These are phyloP conservation scores for Fusarium mundagurra DNA, from an alignment of 2,329 filamentous ascomycete species.

Conservation along the genomic window DNA sequence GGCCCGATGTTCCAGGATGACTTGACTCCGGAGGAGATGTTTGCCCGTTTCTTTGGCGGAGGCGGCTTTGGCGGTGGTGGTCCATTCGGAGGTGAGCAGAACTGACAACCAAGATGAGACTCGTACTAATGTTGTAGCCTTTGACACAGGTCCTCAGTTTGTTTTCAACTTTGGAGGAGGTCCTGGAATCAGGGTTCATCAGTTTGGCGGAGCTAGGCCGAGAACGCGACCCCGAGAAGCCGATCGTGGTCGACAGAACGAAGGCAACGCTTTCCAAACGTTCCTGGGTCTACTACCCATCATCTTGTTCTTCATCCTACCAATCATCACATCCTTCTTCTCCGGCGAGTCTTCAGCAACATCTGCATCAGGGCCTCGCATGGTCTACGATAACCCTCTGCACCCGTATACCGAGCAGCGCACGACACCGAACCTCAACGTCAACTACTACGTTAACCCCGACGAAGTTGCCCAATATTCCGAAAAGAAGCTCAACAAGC, in stretches of 20 bases:
- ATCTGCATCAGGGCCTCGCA: conserved; percentile 65
- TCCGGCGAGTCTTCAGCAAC: conserved; percentile 55
- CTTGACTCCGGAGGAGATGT: conserved; percentile 95
- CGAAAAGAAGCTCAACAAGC: conserved; percentile 72
- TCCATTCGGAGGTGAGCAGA: conserved; percentile 55
- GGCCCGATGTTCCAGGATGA: conserved; percentile 84
- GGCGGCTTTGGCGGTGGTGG: conserved; percentile 75
- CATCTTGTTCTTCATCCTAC: conserved; percentile 87
- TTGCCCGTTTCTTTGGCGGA: conserved; percentile 93
- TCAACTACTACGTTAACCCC: conserved; percentile 89
- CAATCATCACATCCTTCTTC: conserved; percentile 84
- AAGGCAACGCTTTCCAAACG: conserved; percentile 64
- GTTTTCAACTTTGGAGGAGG: conserved; percentile 95
- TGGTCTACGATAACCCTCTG: conserved; percentile 78
- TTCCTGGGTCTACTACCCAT: conserved; percentile 85
- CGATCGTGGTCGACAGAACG: conserved; percentile 57
- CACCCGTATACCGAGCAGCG: conserved; percentile 80
- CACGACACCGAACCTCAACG: conserved; percentile 73
- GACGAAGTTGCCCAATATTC: conserved; percentile 77
- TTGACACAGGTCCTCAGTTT: conserved; percentile 85
- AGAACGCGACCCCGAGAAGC: conserved; percentile 77
- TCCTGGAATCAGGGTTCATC: conserved; percentile 91
- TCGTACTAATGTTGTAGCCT: conserved; percentile 55
- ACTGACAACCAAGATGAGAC: not conserved
- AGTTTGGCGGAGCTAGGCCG: conserved; percentile 86